Evolutionary conservation across 1,139 yeast species (phyloP).

Genomic region (Suhomyces maxii): DNA sequence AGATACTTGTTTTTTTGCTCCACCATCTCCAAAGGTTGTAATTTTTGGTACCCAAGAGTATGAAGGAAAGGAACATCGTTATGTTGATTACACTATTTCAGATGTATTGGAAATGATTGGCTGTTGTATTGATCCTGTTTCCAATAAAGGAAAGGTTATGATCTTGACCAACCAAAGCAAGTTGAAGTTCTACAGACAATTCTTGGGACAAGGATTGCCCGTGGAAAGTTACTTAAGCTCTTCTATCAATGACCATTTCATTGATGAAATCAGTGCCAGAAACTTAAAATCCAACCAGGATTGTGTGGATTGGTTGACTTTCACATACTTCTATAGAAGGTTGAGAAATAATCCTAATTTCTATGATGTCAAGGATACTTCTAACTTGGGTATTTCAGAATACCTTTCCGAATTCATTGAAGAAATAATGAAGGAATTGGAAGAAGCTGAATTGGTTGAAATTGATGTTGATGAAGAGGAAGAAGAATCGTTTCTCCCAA

Average conservation of each 20-base stretch:
- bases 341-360: slow-evolving; percentile 82
- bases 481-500: slow-evolving; percentile 52
- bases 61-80: slow-evolving; percentile 74
- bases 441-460: slow-evolving; percentile 63
- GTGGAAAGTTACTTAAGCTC: slow-evolving; percentile 73
- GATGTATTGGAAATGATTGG: slow-evolving; percentile 78
- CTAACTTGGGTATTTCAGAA: slow-evolving; percentile 72
- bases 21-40: slow-evolving; percentile 55
- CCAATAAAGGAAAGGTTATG: slow-evolving; percentile 36
- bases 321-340: slow-evolving; percentile 78
- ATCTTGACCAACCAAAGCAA: slow-evolving; percentile 59
- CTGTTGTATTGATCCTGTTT: slow-evolving; percentile 36
- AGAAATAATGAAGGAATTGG: slow-evolving; percentile 63
- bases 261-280: slow-evolving; percentile 68
- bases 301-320: slow-evolving; percentile 88
- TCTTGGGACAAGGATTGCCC: slow-evolving; percentile 75
- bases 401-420: slow-evolving; percentile 84
- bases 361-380: slow-evolving; percentile 69
- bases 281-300: slow-evolving; percentile 75
- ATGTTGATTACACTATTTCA: slow-evolving; percentile 65
- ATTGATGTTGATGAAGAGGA: slow-evolving; percentile 46
- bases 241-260: slow-evolving; percentile 62
- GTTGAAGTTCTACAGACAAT: slow-evolving; percentile 66
- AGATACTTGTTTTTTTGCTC: slow-evolving; percentile 54
- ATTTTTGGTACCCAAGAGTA: slow-evolving; percentile 71